A percentile compares a stretch with the other conserved stretches of the same genome.
These are phyloP conservation scores for Cyclotella baltica DNA, from an alignment of 108 stramenopile genomes.

Conservation along the genomic window DNA sequence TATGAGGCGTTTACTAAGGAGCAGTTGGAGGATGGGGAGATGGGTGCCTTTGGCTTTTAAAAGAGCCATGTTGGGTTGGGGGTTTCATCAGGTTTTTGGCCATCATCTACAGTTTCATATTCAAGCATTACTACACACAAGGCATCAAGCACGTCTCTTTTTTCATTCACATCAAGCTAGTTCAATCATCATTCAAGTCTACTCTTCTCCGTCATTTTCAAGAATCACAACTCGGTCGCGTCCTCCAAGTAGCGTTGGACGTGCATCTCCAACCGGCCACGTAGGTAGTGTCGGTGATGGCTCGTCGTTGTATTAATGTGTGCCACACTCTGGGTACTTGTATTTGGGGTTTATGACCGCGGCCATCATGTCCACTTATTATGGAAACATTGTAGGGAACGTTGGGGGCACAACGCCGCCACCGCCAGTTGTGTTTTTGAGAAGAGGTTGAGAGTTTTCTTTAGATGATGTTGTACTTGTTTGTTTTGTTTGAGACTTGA, in stretches of 20 bases:
- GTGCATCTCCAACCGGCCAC: constrained; percentile 80
- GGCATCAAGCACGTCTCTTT: neutral
- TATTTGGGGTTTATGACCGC: constrained; percentile 35
- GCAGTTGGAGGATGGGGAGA: constrained; percentile 45
- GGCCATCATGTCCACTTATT: constrained; percentile 32
- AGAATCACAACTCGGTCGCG: constrained; percentile 72
- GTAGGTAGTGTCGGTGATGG: constrained; percentile 80
- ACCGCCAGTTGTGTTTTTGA: constrained; percentile 40
- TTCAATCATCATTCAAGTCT: neutral
- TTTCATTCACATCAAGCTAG: no score
- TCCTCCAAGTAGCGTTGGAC: constrained; percentile 88
- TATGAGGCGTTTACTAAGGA: constrained; percentile 96
- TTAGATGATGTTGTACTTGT: no score
- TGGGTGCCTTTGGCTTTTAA: constrained; percentile 57
- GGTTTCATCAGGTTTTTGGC: neutral
- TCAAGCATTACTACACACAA: neutral
- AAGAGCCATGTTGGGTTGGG: neutral
- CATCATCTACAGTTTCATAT: neutral
- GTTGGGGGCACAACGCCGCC: constrained; percentile 52
- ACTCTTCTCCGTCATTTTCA: neutral
- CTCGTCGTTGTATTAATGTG: constrained; percentile 73
- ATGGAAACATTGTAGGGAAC: constrained; percentile 49
- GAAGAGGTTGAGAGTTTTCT: no score
- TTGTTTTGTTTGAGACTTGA: no score
- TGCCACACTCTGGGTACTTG: constrained; percentile 46